Conservation (phyloP, 208 protist species). For the Acanthamoeba lenticulata region DNA sequence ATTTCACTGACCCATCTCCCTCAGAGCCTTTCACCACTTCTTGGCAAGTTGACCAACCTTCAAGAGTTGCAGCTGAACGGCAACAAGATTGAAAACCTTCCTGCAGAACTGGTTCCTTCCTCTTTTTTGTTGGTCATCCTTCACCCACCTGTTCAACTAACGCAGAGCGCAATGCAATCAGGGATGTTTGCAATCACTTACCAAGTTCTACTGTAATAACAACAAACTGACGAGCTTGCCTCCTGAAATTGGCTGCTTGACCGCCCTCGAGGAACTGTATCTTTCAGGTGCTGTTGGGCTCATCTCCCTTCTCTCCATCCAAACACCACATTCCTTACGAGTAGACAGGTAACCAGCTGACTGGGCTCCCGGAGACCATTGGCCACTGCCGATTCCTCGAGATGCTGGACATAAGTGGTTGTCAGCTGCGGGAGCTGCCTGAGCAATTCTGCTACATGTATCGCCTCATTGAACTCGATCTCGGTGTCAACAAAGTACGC, state of each 20-base stretch:
- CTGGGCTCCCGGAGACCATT: slow-evolving; percentile 48
- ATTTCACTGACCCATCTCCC: no score
- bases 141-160: no score
- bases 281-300: background rate
- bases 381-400: slow-evolving; percentile 58
- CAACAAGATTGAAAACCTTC: background rate
- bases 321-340: no score
- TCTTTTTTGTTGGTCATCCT: no score
- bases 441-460: slow-evolving; percentile 47
- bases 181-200: slow-evolving; percentile 53
- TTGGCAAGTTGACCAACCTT: background rate
- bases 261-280: slow-evolving; percentile 18
- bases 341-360: background rate
- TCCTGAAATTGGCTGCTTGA: slow-evolving; percentile 65
- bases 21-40: background rate
- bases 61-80: background rate
- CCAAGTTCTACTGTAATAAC: slow-evolving; percentile 48
- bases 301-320: no score
- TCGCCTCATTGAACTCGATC: slow-evolving; percentile 29
- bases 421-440: slow-evolving; percentile 64
- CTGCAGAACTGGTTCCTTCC: background rate
- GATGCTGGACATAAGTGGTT: slow-evolving; percentile 43
- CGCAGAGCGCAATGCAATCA: no score
- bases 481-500: slow-evolving; percentile 27
- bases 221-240: slow-evolving; percentile 56